Percentiles rank a stretch among this genome's conserved stretches.
These are phyloP conservation scores for Fusarium sp. DNA, from an alignment of 2,329 filamentous ascomycete species.

Conservation along the genomic window DNA sequence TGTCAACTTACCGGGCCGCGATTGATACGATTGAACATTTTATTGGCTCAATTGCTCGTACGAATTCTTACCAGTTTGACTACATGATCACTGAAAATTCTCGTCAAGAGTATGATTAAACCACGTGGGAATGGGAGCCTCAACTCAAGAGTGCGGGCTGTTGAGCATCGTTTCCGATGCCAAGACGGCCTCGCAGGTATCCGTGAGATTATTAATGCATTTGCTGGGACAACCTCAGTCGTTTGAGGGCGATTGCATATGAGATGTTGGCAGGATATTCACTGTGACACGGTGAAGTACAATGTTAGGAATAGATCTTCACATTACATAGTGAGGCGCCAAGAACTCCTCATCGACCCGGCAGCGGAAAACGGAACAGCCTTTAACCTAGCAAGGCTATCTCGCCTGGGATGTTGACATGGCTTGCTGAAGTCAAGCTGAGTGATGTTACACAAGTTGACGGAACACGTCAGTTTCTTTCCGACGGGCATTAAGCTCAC, in stretches of 20 bases:
- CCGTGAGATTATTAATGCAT: background rate
- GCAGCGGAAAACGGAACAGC: background rate
- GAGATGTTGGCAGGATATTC: slow-evolving; percentile 5
- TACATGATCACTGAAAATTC: background rate
- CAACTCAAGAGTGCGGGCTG: background rate
- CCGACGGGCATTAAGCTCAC: slow-evolving; percentile 17
- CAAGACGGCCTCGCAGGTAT: background rate
- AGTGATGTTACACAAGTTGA: slow-evolving; percentile 1
- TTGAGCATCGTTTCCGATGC: background rate
- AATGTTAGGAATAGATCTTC: slow-evolving; percentile 16
- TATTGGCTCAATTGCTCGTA: too few relatives aligned
- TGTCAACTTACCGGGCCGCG: background rate
- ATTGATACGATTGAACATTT: background rate
- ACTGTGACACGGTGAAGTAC: slow-evolving; percentile 4
- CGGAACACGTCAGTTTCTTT: slow-evolving; percentile 4
- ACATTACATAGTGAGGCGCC: slow-evolving; percentile 3
- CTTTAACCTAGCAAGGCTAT: background rate
- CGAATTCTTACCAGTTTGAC: rapidly evolving
- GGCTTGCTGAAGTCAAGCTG: background rate
- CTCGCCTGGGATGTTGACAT: background rate
- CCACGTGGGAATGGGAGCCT: background rate
- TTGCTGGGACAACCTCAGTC: background rate
- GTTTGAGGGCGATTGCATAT: slow-evolving; percentile 7
- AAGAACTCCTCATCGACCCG: background rate
- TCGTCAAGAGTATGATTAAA: too few relatives aligned